phyloP scores from a whole-genome alignment of 768 basidiomycete genomes.

The Pleurotus platypus region DNA sequence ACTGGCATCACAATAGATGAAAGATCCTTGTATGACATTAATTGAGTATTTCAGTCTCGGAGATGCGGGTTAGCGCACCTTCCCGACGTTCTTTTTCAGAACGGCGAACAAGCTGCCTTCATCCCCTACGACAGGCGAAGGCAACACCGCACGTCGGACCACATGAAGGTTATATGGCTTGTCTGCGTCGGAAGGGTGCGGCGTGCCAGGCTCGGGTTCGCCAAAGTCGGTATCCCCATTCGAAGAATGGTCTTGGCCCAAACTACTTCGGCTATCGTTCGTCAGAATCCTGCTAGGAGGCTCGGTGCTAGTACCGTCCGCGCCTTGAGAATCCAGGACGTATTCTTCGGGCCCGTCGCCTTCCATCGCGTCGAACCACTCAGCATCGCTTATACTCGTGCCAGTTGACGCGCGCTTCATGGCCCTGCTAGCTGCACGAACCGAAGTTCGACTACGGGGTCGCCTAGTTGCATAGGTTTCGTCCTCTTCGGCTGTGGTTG shows the following conservation, averaged over 20 bases:
- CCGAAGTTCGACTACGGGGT: slow-evolving; percentile 18
- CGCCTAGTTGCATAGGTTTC: slow-evolving; percentile 17
- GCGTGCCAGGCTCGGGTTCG: slow-evolving; percentile 22
- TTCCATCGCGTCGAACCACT: slow-evolving; percentile 80
- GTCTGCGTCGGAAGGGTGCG: slow-evolving; percentile 4
- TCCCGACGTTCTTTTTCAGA: slow-evolving; percentile 86
- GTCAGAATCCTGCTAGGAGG: slow-evolving; percentile 35
- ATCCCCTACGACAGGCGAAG: slow-evolving; percentile 59
- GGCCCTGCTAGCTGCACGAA: slow-evolving; percentile 24
- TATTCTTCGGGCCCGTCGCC: slow-evolving; percentile 68
- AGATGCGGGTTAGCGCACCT: slow-evolving; percentile 38
- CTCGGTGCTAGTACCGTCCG: slow-evolving; percentile 30
- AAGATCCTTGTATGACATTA: slow-evolving; percentile 51
- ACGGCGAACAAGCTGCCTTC: slow-evolving; percentile 82
- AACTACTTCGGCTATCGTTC: slow-evolving; percentile 35
- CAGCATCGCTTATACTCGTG: slow-evolving; percentile 50
- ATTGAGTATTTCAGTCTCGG: not conserved
- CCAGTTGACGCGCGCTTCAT: slow-evolving; percentile 43
- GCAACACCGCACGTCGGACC: slow-evolving; percentile 52
- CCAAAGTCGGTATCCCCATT: slow-evolving; percentile 55
- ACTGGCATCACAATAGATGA: slow-evolving; percentile 85
- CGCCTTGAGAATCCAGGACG: slow-evolving; percentile 46
- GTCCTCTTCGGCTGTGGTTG: slow-evolving; percentile 49
- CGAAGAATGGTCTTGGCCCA: slow-evolving; percentile 38
- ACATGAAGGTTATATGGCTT: slow-evolving; percentile 23